Evolutionary conservation across 345 rosid genomes (phyloP), one percentile per base, ranked within the genome.

Genomic region (Bruguiera sexangula): DNA sequence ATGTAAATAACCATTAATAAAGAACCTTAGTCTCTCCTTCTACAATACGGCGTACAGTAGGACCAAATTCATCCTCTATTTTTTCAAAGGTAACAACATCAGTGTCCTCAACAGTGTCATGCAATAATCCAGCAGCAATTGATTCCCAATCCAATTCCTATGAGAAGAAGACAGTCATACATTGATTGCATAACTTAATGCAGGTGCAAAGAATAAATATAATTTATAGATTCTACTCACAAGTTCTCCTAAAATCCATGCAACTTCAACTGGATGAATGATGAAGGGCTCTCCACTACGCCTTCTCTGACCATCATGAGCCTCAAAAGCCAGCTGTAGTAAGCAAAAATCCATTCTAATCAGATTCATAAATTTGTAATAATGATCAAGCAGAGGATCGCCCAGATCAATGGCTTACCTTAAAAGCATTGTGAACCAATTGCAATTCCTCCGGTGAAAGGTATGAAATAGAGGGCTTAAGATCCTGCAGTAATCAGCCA

Each of bases 131-230:
- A 71, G 99, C 97, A 66, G 96, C 96, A 75, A 91, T 80, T 62
- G 96, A 95, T 81, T 95, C 97, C 97, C 99, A 95, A 83, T 95
- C 99, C 78, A 95, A 76, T 81, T 91, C 99, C 97, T 95, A 76
- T 8, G 67, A 72, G 60, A 75, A 64, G 51, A 72, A 43, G 66
- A 39, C 34, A 60, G 54, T 75, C 24, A 69, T 21, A 67, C 76
- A 66, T 75, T 68, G 36, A 13, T 3, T 43, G 67, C 71, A 57
- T 70, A 69, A 19, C 30, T 66, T 16, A 62, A 62, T 72, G 66
- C 68, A 79, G 43, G 4, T 8, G 5, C 3, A 6, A 34, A 57
- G 72, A 34, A 48, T 69, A 8, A 31, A 21, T 53, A 79, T 51
- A 55, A 30, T 67, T 52, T 65, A 56, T 72, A 34, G 27, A 55